Evolutionary conservation across 495 filamentous ascomycete genomes (phyloP).

Genomic region (Trichodelitschia bisporula): DNA sequence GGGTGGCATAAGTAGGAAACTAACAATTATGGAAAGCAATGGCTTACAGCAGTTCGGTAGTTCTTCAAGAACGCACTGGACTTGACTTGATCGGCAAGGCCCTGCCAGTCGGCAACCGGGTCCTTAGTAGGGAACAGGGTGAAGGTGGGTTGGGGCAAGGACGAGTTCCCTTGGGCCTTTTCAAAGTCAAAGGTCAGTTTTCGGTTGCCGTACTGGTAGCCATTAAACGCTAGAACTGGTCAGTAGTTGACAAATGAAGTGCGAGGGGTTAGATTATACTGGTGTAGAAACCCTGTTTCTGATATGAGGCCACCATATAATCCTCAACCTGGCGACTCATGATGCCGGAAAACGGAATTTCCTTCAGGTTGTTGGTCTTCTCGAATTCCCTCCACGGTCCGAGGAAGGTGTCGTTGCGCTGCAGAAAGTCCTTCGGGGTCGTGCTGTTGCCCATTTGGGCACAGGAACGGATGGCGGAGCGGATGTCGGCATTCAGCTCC

Average conservation of each 20-base stretch:
- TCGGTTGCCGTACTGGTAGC: background rate
- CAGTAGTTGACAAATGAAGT: too few species aligned
- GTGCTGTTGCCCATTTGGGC: background rate
- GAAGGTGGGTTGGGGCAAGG: constrained; percentile 1
- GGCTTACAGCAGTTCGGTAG: background rate
- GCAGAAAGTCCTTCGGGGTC: background rate
- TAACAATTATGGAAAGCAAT: background rate
- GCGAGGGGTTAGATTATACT: background rate
- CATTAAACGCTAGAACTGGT: background rate
- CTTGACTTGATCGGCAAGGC: background rate
- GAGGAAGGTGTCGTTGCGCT: background rate
- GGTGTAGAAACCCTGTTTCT: background rate
- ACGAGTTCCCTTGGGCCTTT: background rate
- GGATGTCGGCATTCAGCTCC: background rate
- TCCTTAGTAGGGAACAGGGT: background rate
- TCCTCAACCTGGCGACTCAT: background rate
- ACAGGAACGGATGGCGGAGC: background rate
- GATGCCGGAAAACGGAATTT: background rate
- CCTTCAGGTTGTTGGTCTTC: constrained; percentile 1
- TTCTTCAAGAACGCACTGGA: background rate
- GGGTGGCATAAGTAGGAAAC: background rate
- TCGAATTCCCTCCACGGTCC: background rate
- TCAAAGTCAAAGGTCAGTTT: background rate
- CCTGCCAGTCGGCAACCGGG: background rate
- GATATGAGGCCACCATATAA: background rate